Evolutionary conservation across 306 rosid genomes (phyloP).

Genomic region (Cicer arietinum): DNA sequence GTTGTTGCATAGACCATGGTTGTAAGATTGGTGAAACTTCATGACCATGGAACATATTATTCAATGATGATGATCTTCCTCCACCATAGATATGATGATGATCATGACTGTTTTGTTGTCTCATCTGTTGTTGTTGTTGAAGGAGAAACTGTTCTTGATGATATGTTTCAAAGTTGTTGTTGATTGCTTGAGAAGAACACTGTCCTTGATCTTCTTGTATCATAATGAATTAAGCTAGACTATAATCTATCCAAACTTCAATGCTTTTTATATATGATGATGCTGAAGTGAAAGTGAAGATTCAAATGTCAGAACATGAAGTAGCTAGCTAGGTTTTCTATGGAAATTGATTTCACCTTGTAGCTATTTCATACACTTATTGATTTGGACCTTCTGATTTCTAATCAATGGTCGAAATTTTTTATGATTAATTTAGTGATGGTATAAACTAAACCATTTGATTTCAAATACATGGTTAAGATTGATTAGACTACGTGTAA

Average conservation of each 20-base stretch:
- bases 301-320: constrained; percentile 47
- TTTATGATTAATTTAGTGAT: too few relatives aligned
- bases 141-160: constrained; percentile 70
- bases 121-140: constrained; percentile 62
- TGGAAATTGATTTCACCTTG: too few relatives aligned
- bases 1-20: constrained; percentile 76
- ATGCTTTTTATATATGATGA: constrained; percentile 46
- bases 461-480: too few relatives aligned
- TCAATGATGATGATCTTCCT: constrained; percentile 43
- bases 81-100: constrained; percentile 43
- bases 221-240: too few relatives aligned
- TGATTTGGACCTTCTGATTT: too few relatives aligned
- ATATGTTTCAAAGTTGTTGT: constrained; percentile 65
- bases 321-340: constrained; percentile 25
- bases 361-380: too few relatives aligned
- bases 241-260: constrained; percentile 38
- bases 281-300: constrained; percentile 17
- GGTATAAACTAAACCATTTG: too few relatives aligned
- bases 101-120: constrained; percentile 53
- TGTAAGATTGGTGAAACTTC: constrained; percentile 65
- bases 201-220: constrained; percentile 77
- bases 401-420: too few relatives aligned
- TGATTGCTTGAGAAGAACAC: constrained; percentile 70
- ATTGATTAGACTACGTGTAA: too few relatives aligned
- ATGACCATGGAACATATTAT: constrained; percentile 51